Percentiles rank a stretch among this genome's conserved stretches.
Evolutionary conservation across 1,139 yeast species (phyloP).

Genomic region (Suhomyces bokatorum): DNA sequence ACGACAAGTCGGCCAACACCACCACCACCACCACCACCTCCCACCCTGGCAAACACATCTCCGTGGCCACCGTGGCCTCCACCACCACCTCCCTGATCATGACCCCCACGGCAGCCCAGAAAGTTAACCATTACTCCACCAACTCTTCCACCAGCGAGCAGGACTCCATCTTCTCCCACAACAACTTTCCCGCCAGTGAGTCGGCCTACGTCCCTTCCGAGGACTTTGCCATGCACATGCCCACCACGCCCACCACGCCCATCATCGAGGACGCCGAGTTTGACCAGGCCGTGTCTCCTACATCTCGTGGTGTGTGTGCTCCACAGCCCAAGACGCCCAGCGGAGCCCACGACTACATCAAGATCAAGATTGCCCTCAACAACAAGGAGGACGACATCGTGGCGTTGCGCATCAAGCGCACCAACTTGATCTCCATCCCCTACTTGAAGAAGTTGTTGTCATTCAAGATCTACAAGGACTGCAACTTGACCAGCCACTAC

Average conservation of each 20-base stretch:
- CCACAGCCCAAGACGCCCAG: constrained; percentile 3
- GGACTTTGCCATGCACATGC: constrained; percentile 9
- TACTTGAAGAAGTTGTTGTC: constrained; percentile 35
- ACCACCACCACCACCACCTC: not conserved
- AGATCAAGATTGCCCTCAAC: constrained; percentile 34
- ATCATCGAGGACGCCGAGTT: constrained; percentile 17
- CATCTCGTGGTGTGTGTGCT: not conserved
- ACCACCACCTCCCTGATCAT: not conserved
- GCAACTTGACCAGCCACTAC: constrained; percentile 33
- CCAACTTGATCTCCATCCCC: constrained; percentile 29
- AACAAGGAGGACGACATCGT: constrained; percentile 36
- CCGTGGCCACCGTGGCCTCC: constrained; percentile 6
- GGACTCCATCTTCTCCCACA: constrained; percentile 19
- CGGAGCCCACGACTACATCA: constrained; percentile 23
- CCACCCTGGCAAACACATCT: constrained; percentile 3
- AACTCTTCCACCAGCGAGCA: constrained; percentile 16
- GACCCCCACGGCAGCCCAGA: constrained; percentile 3
- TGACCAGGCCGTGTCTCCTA: constrained; percentile 9
- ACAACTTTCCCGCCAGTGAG: constrained; percentile 3
- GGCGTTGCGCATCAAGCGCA: constrained; percentile 29
- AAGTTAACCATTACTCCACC: constrained; percentile 11
- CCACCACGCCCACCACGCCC: constrained; percentile 26
- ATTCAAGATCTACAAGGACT: constrained; percentile 37
- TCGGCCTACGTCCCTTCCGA: not conserved
- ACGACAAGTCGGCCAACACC: not conserved